Base-by-base conservation (phyloP, 768 basidiomycete species). In the Phylloporus arenicola region DNA sequence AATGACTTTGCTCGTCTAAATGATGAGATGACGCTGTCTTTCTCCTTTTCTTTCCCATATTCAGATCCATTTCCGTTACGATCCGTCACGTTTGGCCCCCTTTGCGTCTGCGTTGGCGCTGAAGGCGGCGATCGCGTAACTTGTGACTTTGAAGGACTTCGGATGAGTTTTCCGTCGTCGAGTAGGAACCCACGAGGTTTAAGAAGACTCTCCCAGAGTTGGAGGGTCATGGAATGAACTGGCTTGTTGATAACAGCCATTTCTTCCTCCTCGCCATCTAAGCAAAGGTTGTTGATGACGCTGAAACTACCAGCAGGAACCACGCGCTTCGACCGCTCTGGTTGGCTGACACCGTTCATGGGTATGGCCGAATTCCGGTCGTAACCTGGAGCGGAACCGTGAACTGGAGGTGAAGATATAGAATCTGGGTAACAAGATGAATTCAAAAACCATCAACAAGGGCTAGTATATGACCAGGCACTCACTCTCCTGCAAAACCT, bases 201-300 rank as follows among this genome's bases (percentile, higher is more conserved):
- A 25, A 90, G 76, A 22, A 90, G 79, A 53, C 76, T 76, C 44
- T 78, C 74, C 88, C 88, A 90, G 8, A 89, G 74, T 51, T 82
- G 80, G 37, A 85, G 72, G 1, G 83, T 84, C 3, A 82, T 73
- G 0, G 74, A 73, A 1, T 83, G 83, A 1, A 81, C 69, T n/a
- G 82, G 81, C 46, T 74, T 79, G 11, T 80, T 71, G 16, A 75
- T 65, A 0, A 78, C 80, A 0, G 77, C 70, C 58, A 83, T 83
- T 44, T 83, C 84, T 43, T 84, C 80, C 13, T 77, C 72, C 1
- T 72, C 70, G 0, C 31, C 49, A 10, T 67, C 67, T 24, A 50
- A 17, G 6, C 50, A 46, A 16, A 67, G 42, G 42, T 58, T 52
- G 48, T 56, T 47, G 43, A 62, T 52, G 43, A 64, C 54, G 3